phyloP scores from a whole-genome alignment of 169 alveolate genomes.

The Plasmodium knowlesi region DNA sequence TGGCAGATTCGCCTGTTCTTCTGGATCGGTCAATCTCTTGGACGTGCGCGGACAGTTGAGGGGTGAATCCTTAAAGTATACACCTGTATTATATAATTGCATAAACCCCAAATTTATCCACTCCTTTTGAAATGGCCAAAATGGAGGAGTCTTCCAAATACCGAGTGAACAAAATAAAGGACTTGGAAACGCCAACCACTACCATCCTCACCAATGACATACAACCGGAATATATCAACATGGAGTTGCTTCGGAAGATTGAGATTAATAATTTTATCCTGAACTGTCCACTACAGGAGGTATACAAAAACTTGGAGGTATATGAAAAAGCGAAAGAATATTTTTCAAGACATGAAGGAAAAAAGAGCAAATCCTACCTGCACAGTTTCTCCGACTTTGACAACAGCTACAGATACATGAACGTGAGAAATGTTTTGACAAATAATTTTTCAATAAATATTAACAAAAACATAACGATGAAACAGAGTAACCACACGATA shows the following conservation, averaged over 20 bases:
- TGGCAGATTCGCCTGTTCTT: not conserved
- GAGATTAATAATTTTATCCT: conserved; percentile 5
- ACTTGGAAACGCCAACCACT: conserved; percentile 60
- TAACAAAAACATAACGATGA: conserved; percentile 37
- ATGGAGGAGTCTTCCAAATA: conserved; percentile 1
- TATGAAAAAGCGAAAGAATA: conserved; percentile 57
- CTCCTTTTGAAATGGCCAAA: not conserved
- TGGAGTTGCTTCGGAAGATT: conserved; percentile 38
- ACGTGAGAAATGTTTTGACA: conserved; percentile 44
- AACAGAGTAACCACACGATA: conserved; percentile 9
- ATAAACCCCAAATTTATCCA: not conserved
- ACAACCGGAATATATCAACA: conserved; percentile 52
- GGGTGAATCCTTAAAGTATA: not conserved
- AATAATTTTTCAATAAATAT: conserved; percentile 30
- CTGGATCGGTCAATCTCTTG: not conserved
- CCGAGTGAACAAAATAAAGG: conserved; percentile 24
- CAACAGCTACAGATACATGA: conserved; percentile 54
- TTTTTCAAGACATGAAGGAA: conserved; percentile 7
- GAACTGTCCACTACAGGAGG: conserved; percentile 56
- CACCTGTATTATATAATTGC: not conserved
- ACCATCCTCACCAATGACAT: conserved; percentile 61
- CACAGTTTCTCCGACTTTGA: conserved; percentile 46
- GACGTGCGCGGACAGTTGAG: not conserved
- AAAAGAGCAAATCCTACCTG: not conserved
- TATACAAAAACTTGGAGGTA: conserved; percentile 46